Evolutionary conservation across 2,329 filamentous ascomycete genomes (phyloP).

Genomic region (Aspergillus pseudotamarii): DNA sequence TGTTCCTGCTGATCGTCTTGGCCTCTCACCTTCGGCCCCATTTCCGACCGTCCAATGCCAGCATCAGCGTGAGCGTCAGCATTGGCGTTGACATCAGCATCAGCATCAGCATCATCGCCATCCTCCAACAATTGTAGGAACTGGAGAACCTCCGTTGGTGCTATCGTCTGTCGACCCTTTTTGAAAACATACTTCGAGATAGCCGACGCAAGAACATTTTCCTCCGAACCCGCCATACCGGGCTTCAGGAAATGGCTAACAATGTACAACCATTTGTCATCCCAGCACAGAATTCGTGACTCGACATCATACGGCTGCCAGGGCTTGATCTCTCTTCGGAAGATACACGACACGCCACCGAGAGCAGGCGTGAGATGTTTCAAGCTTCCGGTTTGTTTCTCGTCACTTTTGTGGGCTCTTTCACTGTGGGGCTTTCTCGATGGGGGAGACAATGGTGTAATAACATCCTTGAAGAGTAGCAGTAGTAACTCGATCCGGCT

Average conservation of each 20-base stretch:
- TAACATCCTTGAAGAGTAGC: neutral
- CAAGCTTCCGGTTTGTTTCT: neutral
- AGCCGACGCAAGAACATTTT: neutral
- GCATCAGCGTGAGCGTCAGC: neutral
- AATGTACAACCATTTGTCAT: constrained; percentile 5
- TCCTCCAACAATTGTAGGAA: neutral
- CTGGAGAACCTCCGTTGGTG: neutral
- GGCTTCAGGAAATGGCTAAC: constrained; percentile 4
- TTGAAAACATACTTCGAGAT: neutral
- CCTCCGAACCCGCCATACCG: neutral
- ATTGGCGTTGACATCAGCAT: neutral
- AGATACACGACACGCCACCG: constrained; percentile 2
- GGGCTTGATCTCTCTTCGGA: constrained; percentile 1
- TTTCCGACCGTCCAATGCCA: neutral
- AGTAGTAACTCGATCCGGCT: neutral
- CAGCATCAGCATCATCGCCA: neutral
- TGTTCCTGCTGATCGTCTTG: neutral
- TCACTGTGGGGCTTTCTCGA: neutral
- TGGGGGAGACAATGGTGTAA: neutral
- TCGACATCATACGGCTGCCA: constrained; percentile 2
- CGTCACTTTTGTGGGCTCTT: neutral
- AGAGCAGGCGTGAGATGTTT: neutral
- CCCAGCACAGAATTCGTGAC: neutral
- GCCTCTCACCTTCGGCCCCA: neutral
- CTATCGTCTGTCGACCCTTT: neutral